phyloP scores from a whole-genome alignment of 2,329 filamentous ascomycete genomes.

The Alternaria arbusti region DNA sequence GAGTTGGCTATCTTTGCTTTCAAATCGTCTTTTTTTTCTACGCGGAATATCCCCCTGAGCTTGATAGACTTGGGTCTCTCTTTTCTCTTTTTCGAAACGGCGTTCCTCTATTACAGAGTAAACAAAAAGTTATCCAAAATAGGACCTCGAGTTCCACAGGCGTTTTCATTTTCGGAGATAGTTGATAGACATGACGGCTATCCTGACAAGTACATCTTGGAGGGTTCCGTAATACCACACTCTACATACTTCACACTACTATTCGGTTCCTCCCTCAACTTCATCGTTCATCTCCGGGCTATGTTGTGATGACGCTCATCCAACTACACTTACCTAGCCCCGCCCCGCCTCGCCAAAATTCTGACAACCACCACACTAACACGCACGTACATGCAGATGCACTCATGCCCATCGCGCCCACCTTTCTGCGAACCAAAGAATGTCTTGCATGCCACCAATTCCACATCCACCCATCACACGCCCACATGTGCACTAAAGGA shows the following conservation, averaged over 20 bases:
- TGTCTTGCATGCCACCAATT: not conserved
- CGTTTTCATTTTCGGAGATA: not conserved
- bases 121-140: constrained; percentile 31
- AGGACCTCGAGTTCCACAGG: constrained; percentile 4
- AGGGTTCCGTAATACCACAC: constrained; percentile 24
- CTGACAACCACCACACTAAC: not conserved
- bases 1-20: constrained; percentile 23
- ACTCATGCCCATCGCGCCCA: not conserved
- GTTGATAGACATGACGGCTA: constrained; percentile 19
- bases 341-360: not conserved
- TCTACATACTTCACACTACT: constrained; percentile 9
- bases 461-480: not conserved
- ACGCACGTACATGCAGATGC: not conserved
- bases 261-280: not conserved
- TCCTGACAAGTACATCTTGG: not conserved
- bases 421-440: not conserved
- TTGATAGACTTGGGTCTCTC: constrained; percentile 23
- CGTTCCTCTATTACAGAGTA: constrained; percentile 26
- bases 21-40: constrained; percentile 2
- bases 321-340: not conserved
- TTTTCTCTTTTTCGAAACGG: constrained; percentile 14
- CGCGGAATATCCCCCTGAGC: constrained; percentile 32
- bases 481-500: not conserved
- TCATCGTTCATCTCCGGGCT: not conserved
- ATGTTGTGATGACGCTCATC: not conserved